Evolutionary conservation across 441 rosid genomes (phyloP).

Genomic region (Sinapis alba): DNA sequence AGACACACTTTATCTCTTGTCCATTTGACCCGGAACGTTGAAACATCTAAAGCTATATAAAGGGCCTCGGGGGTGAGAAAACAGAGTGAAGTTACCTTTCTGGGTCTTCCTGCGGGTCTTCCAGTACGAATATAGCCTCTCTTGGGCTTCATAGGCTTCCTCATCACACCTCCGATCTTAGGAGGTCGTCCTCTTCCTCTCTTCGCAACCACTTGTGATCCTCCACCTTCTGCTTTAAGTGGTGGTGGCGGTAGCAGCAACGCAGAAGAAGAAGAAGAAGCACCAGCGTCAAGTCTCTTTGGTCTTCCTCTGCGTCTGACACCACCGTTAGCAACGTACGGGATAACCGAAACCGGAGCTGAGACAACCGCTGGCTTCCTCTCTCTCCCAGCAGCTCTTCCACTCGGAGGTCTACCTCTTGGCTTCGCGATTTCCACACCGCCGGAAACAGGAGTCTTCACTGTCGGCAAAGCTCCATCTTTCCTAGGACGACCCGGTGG

Average conservation of each 20-base stretch:
- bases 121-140: constrained; percentile 44
- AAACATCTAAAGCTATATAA: constrained; percentile 4
- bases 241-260: background rate
- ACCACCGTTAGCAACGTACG: constrained; percentile 47
- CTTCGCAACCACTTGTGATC: constrained; percentile 38
- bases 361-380: constrained; percentile 52
- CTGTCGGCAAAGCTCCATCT: constrained; percentile 30
- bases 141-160: constrained; percentile 38
- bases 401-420: constrained; percentile 52
- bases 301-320: constrained; percentile 68
- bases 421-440: constrained; percentile 30
- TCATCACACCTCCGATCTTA: constrained; percentile 43
- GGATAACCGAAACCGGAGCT: constrained; percentile 45
- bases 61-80: background rate
- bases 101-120: constrained; percentile 70
- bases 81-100: constrained; percentile 48
- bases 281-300: constrained; percentile 39
- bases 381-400: constrained; percentile 53
- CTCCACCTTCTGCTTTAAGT: constrained; percentile 17
- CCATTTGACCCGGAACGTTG: constrained; percentile 7
- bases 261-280: constrained; percentile 25
- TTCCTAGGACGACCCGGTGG: constrained; percentile 64
- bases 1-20: constrained; percentile 22
- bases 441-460: constrained; percentile 6
- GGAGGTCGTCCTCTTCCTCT: constrained; percentile 74